Evolutionary conservation across 306 rosid genomes (phyloP), one percentile per base, ranked within the genome.

Genomic region (Glycyrrhiza uralensis): DNA sequence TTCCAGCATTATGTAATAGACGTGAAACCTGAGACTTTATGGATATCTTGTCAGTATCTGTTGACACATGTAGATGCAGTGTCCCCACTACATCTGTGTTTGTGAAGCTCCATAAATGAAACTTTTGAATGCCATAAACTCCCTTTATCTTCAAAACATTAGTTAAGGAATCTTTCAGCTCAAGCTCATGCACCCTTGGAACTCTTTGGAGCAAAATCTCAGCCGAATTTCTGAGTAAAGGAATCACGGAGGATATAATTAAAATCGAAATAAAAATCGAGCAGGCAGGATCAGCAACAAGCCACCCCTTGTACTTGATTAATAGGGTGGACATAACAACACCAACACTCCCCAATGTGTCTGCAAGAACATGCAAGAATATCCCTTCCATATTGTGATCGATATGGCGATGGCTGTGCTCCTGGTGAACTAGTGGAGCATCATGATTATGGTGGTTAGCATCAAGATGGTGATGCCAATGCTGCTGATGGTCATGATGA

Each of bases 321-420:
- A 94, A 71, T 46, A 94, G 90, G 24, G 98, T 91, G 2, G 98
- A 94, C 79, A 94, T 80, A 45, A 91, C 97, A 28, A 94, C 98
- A 26, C 98, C 98, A 12, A 94, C 98, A 77, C 98, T 94, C 46
- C 98, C 98, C 84, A 94, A 3, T 2, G 98, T 94, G 81, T 94
- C 98, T 19, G 98, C 98, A 81, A 94, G 82, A 74, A 94, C 97
- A 54, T 94, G 98, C 80, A 94, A 76, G 77, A 91, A 94, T 76
- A 94, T 91, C 61, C 98, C 98, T 89, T 94, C 97, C 98, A 94
- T 94, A 69, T 94, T 94, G 91, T 91, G 98, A 85, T 94, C 98
- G 12, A 94, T 85, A 76, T 94, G 98, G 71, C 15, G 93, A 69
- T 88, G 97, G 15, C 57, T 80, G 42, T 84, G 92, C 74, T 79